Conservation (phyloP, 2,329 filamentous ascomycete genomes). For the Sporothrix curviconia region DNA sequence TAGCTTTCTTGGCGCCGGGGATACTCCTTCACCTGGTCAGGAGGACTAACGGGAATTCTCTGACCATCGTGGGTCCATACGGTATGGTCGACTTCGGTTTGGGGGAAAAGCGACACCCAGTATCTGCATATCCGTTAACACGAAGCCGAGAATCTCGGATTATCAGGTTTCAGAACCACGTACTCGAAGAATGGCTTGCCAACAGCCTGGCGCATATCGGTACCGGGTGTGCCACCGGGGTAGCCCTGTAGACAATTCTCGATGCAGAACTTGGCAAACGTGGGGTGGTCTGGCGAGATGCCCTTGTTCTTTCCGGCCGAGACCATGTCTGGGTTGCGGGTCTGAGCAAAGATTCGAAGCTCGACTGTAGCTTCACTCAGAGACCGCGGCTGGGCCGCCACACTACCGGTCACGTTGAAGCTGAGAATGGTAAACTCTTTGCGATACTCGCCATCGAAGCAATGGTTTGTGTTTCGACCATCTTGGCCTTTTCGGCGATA, state of each 20-base stretch:
- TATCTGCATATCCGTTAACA: constrained; percentile 12
- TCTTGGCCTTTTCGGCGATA: constrained; percentile 15
- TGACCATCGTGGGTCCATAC: constrained; percentile 19
- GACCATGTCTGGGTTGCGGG: constrained; percentile 26
- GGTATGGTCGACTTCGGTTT: constrained; percentile 21
- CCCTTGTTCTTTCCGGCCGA: constrained; percentile 11
- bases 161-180: no score
- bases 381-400: constrained; percentile 23
- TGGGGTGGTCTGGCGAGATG: constrained; percentile 11
- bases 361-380: constrained; percentile 32
- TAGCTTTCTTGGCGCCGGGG: constrained; percentile 20
- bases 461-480: constrained; percentile 27
- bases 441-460: constrained; percentile 18
- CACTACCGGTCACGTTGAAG: constrained; percentile 28
- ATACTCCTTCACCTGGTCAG: constrained; percentile 19
- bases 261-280: constrained; percentile 23
- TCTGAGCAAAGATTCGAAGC: constrained; percentile 33
- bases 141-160: no score
- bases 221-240: constrained; percentile 22
- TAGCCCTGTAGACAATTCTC: constrained; percentile 22
- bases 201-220: constrained; percentile 23
- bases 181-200: constrained; percentile 23
- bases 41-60: constrained; percentile 20
- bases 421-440: constrained; percentile 22
- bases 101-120: constrained; percentile 22